These are phyloP conservation scores for Dryadomyces quercus-mongolicae DNA, from an alignment of 2,329 filamentous ascomycete genomes.

Conservation along the genomic window DNA sequence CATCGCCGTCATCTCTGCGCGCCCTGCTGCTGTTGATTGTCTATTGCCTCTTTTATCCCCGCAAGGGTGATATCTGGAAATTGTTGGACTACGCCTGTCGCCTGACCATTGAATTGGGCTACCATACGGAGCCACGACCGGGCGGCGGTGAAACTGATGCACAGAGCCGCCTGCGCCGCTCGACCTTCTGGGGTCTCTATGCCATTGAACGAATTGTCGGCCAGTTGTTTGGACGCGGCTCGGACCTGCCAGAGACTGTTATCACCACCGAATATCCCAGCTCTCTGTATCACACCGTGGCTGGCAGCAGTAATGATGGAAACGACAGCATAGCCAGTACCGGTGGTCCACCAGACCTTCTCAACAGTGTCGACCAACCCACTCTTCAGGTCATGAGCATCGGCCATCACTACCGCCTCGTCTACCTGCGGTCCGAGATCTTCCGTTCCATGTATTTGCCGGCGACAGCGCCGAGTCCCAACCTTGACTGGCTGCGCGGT, in stretches of 20 bases:
- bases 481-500: constrained; percentile 7
- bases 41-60: constrained; percentile 11
- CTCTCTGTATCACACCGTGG: neutral
- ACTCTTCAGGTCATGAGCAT: constrained; percentile 16
- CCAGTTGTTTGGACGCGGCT: constrained; percentile 23
- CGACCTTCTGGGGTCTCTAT: constrained; percentile 23
- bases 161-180: constrained; percentile 7
- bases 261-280: constrained; percentile 23
- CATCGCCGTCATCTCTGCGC: constrained; percentile 9
- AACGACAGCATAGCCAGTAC: too few relatives aligned
- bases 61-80: constrained; percentile 12
- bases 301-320: neutral
- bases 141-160: neutral
- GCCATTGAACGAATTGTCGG: constrained; percentile 23
- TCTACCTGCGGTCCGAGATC: constrained; percentile 23
- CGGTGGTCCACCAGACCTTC: neutral
- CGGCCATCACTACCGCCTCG: constrained; percentile 22
- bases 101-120: constrained; percentile 18
- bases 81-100: constrained; percentile 12
- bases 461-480: neutral
- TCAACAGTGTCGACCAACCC: constrained; percentile 2
- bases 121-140: constrained; percentile 16
- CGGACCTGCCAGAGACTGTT: constrained; percentile 23
- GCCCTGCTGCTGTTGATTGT: constrained; percentile 10
- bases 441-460: constrained; percentile 15